phyloP scores from a whole-genome alignment of 306 rosid species.

The Glycine latifolia region DNA sequence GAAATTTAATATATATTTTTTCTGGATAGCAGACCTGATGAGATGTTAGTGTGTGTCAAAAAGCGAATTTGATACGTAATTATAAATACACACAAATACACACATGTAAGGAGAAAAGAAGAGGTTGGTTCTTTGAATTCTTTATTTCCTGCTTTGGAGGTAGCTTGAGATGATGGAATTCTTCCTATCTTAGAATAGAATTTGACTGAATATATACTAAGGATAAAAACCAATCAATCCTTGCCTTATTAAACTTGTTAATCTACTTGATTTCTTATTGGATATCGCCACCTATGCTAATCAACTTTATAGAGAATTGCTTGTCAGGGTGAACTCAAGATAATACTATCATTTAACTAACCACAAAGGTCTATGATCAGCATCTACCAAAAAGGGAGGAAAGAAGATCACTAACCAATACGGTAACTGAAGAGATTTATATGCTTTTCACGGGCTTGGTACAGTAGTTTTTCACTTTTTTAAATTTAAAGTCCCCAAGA shows the following conservation, averaged over 20 bases:
- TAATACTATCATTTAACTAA: not conserved
- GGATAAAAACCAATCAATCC: conserved; percentile 8
- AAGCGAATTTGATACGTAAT: not conserved
- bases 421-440: not conserved
- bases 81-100: not conserved
- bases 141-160: not conserved
- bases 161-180: conserved; percentile 29
- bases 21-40: not conserved
- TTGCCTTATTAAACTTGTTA: conserved; percentile 35
- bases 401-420: not conserved
- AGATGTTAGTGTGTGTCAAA: conserved; percentile 5
- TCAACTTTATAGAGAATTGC: conserved; percentile 7
- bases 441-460: not conserved
- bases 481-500: not conserved
- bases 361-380: conserved; percentile 14
- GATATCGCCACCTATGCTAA: conserved; percentile 25
- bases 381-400: not conserved
- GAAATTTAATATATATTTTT: too few relatives aligned
- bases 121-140: conserved; percentile 34
- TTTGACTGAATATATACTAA: conserved; percentile 40
- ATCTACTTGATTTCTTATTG: conserved; percentile 28
- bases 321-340: not conserved
- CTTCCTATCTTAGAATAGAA: not conserved
- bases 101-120: not conserved
- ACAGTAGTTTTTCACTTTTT: not conserved